Evolutionary conservation across 176 grass and related monocot species (phyloP), one percentile per base, ranked within the genome.

Genomic region (Eragrostis curvula): DNA sequence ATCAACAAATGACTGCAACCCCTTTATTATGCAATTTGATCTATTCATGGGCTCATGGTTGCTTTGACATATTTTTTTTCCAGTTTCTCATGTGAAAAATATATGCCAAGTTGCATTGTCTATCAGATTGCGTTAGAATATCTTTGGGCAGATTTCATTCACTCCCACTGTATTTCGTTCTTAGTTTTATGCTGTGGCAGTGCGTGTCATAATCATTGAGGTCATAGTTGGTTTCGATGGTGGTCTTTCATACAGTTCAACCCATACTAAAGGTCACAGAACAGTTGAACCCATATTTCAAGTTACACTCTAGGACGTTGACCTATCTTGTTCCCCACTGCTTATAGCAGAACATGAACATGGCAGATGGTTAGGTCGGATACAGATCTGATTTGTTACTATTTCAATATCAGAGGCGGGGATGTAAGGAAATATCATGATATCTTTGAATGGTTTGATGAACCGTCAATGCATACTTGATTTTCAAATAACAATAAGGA

Each of bases 271-370:
- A 71, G 23, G 45, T 29, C 49, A 50, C 14, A 6, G 9, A 66
- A 89, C 77, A 66, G 56, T 77, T 30, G 36, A 89, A 71, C 55
- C 64, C 32, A 13, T 78, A 44, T 68, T 53, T 79, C 46, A 53
- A 67, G 28, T 85, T 58, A 59, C n/a, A 59, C 56, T 59, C 21
- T 58, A 16, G 8, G 32, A 36, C 32, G 6, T 8, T 76, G 71
- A 72, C 45, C 71, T 72, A 62, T 42, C 57, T 66, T 89, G 64
- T 76, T 85, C 36, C 86, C 49, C 15, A 67, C 86, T 67, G 11
- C 53, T 39, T 41, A 50, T 74, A 70, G 75, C 61, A 25, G 42
- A 42, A 60, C 60, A 62, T 62, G 52, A 52, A 80, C 50, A 75
- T 7, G 20, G 55, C 56, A 75, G 32, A 27, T 85, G 44, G 62